Conservation (phyloP, 139 green algal genomes). For the Volvox reticuliferus region DNA sequence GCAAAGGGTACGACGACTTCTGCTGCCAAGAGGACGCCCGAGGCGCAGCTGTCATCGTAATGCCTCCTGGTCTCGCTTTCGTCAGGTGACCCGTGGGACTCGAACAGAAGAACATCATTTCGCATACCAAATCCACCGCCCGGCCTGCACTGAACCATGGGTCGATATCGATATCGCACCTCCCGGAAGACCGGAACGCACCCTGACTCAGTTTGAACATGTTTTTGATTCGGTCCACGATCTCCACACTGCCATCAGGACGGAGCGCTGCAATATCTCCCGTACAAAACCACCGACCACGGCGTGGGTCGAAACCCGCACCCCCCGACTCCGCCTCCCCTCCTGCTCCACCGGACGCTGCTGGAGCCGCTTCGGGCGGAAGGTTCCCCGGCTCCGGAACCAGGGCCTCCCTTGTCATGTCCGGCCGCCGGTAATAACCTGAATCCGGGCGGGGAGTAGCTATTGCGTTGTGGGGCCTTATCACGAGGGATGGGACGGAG, state of each 20-base stretch:
- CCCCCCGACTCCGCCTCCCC: slow-evolving; percentile 41
- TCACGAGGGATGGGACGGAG: not conserved
- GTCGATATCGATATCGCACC: not conserved
- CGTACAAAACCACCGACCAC: slow-evolving; percentile 88
- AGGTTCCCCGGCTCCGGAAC: not conserved
- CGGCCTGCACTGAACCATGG: too few species aligned
- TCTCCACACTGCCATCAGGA: slow-evolving; percentile 76
- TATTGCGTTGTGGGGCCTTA: too few species aligned
- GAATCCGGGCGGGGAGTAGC: not conserved
- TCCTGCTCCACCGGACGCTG: not conserved
- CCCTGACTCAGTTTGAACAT: slow-evolving; percentile 97
- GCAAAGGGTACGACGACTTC: too few species aligned
- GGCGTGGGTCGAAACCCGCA: slow-evolving; percentile 60
- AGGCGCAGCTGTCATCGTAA: too few species aligned
- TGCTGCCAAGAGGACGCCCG: too few species aligned
- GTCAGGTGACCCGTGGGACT: too few species aligned
- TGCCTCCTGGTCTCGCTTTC: too few species aligned
- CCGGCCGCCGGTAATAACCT: slow-evolving; percentile 87
- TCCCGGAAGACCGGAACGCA: slow-evolving; percentile 25
- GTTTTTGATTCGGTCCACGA: slow-evolving; percentile 98
- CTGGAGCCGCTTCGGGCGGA: not conserved
- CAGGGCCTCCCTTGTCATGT: slow-evolving; percentile 80
- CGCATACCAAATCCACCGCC: too few species aligned
- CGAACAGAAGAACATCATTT: too few species aligned
- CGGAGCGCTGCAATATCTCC: slow-evolving; percentile 85